Conservation (phyloP, 2,329 filamentous ascomycete species). For the Trichoderma lentiforme region DNA sequence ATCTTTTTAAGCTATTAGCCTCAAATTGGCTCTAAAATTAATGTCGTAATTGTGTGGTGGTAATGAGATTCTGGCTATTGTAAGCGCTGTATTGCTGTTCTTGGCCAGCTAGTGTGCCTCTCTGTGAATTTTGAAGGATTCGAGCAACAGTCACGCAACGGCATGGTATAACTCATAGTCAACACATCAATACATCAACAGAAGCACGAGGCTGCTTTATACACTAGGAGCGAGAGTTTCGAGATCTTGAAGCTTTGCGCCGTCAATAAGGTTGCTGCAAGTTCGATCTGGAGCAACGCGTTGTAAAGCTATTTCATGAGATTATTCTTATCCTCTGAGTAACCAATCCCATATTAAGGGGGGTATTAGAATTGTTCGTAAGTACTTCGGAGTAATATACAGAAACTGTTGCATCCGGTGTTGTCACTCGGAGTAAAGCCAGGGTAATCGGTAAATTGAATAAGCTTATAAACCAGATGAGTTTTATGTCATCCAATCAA, state of each 20-base stretch:
- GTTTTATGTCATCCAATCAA: neutral
- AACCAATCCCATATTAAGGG: neutral
- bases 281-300: neutral
- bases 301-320: neutral
- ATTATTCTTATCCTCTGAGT: neutral
- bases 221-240: neutral
- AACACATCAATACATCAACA: neutral
- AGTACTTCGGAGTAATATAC: neutral
- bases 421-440: neutral
- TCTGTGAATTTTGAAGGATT: neutral
- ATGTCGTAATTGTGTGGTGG: neutral
- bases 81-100: neutral
- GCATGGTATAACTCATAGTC: neutral
- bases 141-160: neutral
- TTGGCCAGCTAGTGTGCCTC: neutral
- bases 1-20: neutral
- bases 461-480: neutral
- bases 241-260: neutral
- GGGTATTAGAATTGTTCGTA: rapidly evolving
- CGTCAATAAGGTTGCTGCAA: neutral
- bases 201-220: neutral
- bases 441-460: neutral
- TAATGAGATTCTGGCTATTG: neutral
- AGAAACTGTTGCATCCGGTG: neutral
- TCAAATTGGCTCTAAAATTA: neutral